Evolutionary conservation across 2,329 filamentous ascomycete species (phyloP).

Genomic region (Fusarium chaquense): DNA sequence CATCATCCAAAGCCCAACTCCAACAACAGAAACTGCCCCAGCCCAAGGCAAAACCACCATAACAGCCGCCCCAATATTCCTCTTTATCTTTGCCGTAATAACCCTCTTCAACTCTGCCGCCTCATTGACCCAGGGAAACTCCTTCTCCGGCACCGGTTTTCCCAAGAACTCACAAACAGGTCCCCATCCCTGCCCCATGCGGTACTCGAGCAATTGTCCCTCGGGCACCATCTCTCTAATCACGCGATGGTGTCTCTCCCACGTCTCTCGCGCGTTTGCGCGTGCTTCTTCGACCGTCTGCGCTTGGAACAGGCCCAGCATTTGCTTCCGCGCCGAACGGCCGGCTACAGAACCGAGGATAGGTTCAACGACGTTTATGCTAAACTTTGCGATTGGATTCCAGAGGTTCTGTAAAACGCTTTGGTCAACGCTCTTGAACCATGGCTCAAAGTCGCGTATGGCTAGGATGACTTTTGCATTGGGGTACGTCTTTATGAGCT

Average conservation of each 20-base stretch:
- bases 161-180: constrained; percentile 55
- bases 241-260: constrained; percentile 48
- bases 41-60: constrained; percentile 36
- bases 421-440: constrained; percentile 51
- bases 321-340: constrained; percentile 41
- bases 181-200: constrained; percentile 52
- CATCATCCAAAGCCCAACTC: constrained; percentile 26
- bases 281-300: constrained; percentile 40
- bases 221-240: constrained; percentile 47
- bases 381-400: constrained; percentile 30
- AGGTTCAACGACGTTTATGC: constrained; percentile 44
- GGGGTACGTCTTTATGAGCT: constrained; percentile 50
- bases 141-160: constrained; percentile 47
- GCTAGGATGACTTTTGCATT: constrained; percentile 53
- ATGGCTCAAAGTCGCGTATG: constrained; percentile 49
- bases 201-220: constrained; percentile 50
- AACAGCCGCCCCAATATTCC: constrained; percentile 10
- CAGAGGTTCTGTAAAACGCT: constrained; percentile 45
- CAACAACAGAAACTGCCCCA: constrained; percentile 20
- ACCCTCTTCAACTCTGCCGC: constrained; percentile 34
- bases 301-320: constrained; percentile 48
- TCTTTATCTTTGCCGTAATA: constrained; percentile 21
- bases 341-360: constrained; percentile 51
- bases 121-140: constrained; percentile 53
- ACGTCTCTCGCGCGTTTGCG: constrained; percentile 40